Percentiles rank a stretch among this genome's conserved stretches.
Evolutionary conservation across 352 stramenopile genomes (phyloP).

Genomic region (Globisporangium parvum): DNA sequence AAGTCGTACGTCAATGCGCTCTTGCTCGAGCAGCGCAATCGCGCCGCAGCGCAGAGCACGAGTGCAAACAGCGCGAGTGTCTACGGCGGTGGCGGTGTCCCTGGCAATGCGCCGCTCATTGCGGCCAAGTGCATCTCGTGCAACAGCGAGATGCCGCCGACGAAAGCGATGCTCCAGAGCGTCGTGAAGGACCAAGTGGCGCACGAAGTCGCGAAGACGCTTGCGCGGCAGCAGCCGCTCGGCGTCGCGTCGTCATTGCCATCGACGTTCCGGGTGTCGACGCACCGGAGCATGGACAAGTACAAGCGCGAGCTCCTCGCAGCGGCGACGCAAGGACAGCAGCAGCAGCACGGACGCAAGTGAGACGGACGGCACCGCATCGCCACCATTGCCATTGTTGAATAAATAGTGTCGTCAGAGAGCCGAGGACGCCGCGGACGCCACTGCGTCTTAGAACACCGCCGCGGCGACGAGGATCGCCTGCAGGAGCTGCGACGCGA

Average conservation of each 20-base stretch:
- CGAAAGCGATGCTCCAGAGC: constrained; percentile 52
- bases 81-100: no score
- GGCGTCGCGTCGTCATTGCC: constrained; percentile 2
- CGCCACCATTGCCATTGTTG: background rate
- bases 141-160: constrained; percentile 50
- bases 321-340: constrained; percentile 34
- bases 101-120: no score
- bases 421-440: no score
- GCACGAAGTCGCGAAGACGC: constrained; percentile 48
- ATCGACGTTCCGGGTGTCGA: constrained; percentile 44
- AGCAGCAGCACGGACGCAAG: constrained; percentile 26
- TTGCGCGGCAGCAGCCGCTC: constrained; percentile 14
- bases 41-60: no score
- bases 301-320: constrained; percentile 66
- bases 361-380: no score
- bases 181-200: constrained; percentile 57
- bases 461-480: constrained; percentile 68
- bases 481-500: constrained; percentile 81
- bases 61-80: no score
- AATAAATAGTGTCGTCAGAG: constrained; percentile 13
- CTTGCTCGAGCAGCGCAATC: no score
- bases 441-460: constrained; percentile 36
- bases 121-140: constrained; percentile 76
- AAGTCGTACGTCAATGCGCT: no score
- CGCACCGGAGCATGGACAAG: constrained; percentile 53